These are phyloP conservation scores for Verbascum thapsus DNA, from an alignment of 257 asterid genomes.

Conservation along the genomic window DNA sequence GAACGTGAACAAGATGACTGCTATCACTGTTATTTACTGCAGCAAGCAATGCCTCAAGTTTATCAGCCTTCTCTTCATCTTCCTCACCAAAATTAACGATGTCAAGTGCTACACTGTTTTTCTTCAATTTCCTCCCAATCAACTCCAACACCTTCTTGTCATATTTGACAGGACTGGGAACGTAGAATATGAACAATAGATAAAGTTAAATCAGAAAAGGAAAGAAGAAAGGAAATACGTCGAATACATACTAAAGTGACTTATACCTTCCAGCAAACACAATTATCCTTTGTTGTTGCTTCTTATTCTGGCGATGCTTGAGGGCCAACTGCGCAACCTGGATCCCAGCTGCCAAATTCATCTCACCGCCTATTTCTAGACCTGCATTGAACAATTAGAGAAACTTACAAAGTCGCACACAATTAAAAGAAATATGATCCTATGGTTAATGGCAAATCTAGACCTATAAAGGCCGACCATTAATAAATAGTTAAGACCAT, in stretches of 20 bases:
- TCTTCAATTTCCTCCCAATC: conserved; percentile 90
- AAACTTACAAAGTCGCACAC: conserved; percentile 3
- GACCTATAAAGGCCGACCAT: too few species aligned
- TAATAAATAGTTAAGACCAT: too few species aligned
- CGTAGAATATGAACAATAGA: conserved; percentile 15
- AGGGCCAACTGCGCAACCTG: conserved; percentile 98
- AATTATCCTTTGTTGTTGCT: conserved; percentile 94
- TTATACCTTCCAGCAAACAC: conserved; percentile 93
- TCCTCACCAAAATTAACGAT: conserved; percentile 96
- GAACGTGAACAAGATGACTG: conserved; percentile 91
- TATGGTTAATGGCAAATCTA: too few species aligned
- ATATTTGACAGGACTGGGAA: conserved; percentile 81
- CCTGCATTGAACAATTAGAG: conserved; percentile 46
- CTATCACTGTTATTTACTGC: conserved; percentile 92
- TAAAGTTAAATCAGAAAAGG: conserved; percentile 1
- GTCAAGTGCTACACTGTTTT: conserved; percentile 99
- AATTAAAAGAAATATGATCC: conserved; percentile 1
- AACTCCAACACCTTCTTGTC: conserved; percentile 89
- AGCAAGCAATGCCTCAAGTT: conserved; percentile 88
- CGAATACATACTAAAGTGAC: conserved; percentile 11
- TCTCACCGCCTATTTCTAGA: conserved; percentile 87
- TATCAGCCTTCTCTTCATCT: conserved; percentile 85
- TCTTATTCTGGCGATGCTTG: conserved; percentile 98
- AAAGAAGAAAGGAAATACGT: background rate
- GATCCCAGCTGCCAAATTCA: conserved; percentile 92